Evolutionary conservation across 2,329 filamentous ascomycete species (phyloP), one percentile per base, ranked within the genome.

Genomic region (Alternaria solani): DNA sequence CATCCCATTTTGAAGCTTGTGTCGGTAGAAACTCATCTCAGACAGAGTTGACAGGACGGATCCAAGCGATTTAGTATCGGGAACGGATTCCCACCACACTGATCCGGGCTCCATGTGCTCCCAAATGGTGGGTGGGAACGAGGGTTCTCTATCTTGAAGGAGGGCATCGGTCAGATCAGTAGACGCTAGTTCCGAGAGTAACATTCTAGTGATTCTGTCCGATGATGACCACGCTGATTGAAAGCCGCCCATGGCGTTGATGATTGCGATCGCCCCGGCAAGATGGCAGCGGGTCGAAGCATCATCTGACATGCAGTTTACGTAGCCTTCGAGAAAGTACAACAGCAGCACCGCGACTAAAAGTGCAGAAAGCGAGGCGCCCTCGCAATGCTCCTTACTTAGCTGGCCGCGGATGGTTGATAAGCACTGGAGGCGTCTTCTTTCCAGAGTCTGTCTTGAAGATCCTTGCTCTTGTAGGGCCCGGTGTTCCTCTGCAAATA

Each of bases 191-290:
- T 66, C 62, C 7, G 61, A 64, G 8, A 66, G 52, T 4, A 66
- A 53, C 62, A 66, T 64, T 23, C 57, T 59, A 1, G 53, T 59
- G 18, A 59, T 56, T 28, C 49, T 59, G 25, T 62, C 58, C 4
- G 55, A 62, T 7, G 53, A 49, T 23, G 30, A 43, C 49, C 53
- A 59, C 7, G 56, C 56, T 12, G 58, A 39, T 30, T 56, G 38
- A 12, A 66, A 62, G 7, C 91, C 5, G 92, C 91, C 14, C 87
- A 91, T 68, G 91, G 91, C 44, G 91, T 97, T 66, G 86, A 94
- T 78, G 88, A 89, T 56, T 87, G 87, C 49, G 89, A 96, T 81
- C 91, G 90, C 75, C 16, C 63, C 63, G 5, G 63, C 44, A 25
- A 54, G 52, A 34, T 66, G 63, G 44, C 61, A 62, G 36, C 46